Base-by-base conservation (phyloP, 768 basidiomycete genomes). In the Suillus alpinus region DNA sequence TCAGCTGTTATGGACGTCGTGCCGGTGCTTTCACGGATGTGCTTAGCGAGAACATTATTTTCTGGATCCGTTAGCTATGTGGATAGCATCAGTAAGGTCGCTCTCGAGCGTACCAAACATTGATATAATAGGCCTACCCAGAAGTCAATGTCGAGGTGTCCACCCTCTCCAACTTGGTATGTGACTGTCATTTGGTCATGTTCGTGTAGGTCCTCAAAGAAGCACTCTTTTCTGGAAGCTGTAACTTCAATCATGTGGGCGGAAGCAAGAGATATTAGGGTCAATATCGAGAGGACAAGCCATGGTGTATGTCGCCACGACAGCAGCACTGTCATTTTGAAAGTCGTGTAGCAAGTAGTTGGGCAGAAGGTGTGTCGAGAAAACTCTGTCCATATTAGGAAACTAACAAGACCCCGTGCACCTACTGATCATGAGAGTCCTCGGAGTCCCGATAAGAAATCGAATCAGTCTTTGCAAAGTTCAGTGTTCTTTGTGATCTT, bases 111-210 rank as follows among this genome's bases (percentile, higher is more conserved):
- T 34, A 49, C 29, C 32, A n/a, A 32, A 32, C 36, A 14, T 41
- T 14, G 2, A 58, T 9, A 49, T 37, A 9, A 36, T 12, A 31
- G 70, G 76, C 68, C 5, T 65, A 96, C 95, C 91, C 89, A 96
- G 72, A 98, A 98, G 75, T 99, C 96, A 62, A 99, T 93, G 76
- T 99, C 97, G 55, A 98, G 76, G 71, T 98, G 92, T 1, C 97
- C 96, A 29, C 97, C 97, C 47, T 93, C 94, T 57, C 94, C 95
- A 7, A 98, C 97, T 82, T 99, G 97, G 73, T 98, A 99, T 41
- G 96, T 97, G 55, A 99, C 92, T 29, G 96, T 96, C 97, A 99
- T 98, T 95, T 98, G 68, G 86, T 96, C 94, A 72, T 94, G 86
- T 64, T 84, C 78, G 68, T 95, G 92, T 12, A 95, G 83, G 77